Conservation (phyloP, 805 yeast species). For the Citeromyces nyonsensis region DNA sequence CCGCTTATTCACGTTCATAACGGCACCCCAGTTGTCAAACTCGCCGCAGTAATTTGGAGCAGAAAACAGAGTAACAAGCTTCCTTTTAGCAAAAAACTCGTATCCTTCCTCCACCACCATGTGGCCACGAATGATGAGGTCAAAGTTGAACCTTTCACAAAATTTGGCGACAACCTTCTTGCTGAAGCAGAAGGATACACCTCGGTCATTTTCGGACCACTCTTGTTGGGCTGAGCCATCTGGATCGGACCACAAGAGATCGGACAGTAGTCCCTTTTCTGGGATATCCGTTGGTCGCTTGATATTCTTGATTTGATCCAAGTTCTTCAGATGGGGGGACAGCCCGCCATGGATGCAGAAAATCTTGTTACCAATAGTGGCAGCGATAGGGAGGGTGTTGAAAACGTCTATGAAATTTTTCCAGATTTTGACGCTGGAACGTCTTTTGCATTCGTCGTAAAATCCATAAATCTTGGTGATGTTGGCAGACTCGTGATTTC, state of each 20-base stretch:
- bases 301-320: conserved; percentile 56
- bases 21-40: conserved; percentile 69
- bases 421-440: conserved; percentile 31
- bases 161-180: conserved; percentile 60
- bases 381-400: conserved; percentile 46
- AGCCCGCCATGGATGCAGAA: conserved; percentile 60
- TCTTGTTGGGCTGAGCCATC: conserved; percentile 30
- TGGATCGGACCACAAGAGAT: conserved; percentile 76
- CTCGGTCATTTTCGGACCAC: conserved; percentile 77
- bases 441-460: conserved; percentile 44
- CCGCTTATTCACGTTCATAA: conserved; percentile 55
- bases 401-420: conserved; percentile 37
- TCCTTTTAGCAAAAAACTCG: conserved; percentile 63
- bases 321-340: conserved; percentile 51
- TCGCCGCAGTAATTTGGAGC: conserved; percentile 83
- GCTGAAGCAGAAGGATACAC: conserved; percentile 69
- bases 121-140: conserved; percentile 69
- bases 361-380: conserved; percentile 40
- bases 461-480: conserved; percentile 46
- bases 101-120: conserved; percentile 88
- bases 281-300: conserved; percentile 78
- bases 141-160: conserved; percentile 51
- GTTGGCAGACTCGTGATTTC: conserved; percentile 44
- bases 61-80: conserved; percentile 62
- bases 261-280: conserved; percentile 64